Percentiles rank a stretch among this genome's conserved stretches.
These are phyloP conservation scores for Arthroderma sp. DNA, from an alignment of 2,329 filamentous ascomycete genomes.

Conservation along the genomic window DNA sequence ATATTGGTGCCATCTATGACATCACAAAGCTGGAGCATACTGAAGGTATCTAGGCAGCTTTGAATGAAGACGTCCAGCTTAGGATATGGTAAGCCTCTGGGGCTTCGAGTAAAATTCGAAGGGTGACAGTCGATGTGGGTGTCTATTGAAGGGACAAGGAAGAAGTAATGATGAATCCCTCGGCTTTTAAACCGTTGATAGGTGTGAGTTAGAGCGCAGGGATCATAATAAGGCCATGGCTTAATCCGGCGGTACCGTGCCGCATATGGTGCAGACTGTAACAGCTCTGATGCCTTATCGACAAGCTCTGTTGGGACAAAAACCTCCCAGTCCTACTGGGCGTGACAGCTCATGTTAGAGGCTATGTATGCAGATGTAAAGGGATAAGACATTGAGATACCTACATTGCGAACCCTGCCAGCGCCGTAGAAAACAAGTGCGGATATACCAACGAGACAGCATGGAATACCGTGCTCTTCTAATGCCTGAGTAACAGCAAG, in stretches of 20 bases:
- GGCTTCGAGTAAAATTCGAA: slow-evolving; percentile 20
- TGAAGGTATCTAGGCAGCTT: slow-evolving; percentile 20
- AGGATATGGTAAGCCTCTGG: slow-evolving; percentile 22
- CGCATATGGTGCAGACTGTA: slow-evolving; percentile 17
- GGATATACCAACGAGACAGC: slow-evolving; percentile 21
- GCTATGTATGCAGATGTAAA: neutral
- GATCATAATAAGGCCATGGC: too few species aligned
- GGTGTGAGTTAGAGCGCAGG: slow-evolving; percentile 20
- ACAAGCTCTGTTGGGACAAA: slow-evolving; percentile 19
- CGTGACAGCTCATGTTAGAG: slow-evolving; percentile 1
- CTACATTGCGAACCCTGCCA: slow-evolving; percentile 20
- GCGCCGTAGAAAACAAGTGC: slow-evolving; percentile 22
- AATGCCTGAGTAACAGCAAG: slow-evolving; percentile 20
- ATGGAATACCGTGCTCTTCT: slow-evolving; percentile 21
- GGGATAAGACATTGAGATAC: slow-evolving; percentile 10
- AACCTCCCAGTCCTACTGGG: slow-evolving; percentile 21
- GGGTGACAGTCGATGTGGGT: slow-evolving; percentile 17
- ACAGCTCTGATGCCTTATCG: slow-evolving; percentile 17
- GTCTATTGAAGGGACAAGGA: too few species aligned
- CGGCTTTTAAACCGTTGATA: slow-evolving; percentile 22
- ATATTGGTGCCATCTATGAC: slow-evolving; percentile 23
- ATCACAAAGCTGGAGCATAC: slow-evolving; percentile 21
- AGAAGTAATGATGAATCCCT: slow-evolving; percentile 16
- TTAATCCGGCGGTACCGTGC: too few species aligned
- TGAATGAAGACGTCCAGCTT: slow-evolving; percentile 21